Evolutionary conservation across 2,329 filamentous ascomycete genomes (phyloP), one percentile per base, ranked within the genome.

Genomic region (Xylaria sp.): DNA sequence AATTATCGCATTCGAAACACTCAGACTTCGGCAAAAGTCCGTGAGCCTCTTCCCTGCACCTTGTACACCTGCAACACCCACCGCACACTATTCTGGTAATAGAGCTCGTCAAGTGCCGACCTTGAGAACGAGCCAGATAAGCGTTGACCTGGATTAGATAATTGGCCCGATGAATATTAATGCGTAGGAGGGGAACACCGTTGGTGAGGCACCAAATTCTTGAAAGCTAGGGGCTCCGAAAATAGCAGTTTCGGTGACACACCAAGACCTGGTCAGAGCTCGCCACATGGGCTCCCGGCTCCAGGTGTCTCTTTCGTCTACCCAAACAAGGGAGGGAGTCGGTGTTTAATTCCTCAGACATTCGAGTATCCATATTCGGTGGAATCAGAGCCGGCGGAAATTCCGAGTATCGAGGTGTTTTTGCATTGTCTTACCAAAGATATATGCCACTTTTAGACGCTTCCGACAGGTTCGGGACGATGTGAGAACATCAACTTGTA

Each of bases 401-500:
- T 28, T 6, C 41, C 39, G 23, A 44, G 34, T 8, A 18, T 51
- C 48, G 52, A 20, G n/a, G 10, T 39, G 44, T 46, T 23, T 25
- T 12, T 41, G 13, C 54, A 23, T 41, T 39, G 12, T 18, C 18
- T 46, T 55, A 37, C 54, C 20, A 13, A 25, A 37, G 55, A 25
- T n/a, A 10, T 20, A 31, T 41, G 39, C n/a, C 44, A 13, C 37
- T 66, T 67, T 79, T 74, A 78, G 54, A 69, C 79, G 55, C 83
- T 84, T 41, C 90, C 89, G 64, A 97, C 92, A 55, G 95, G 95
- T 81, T 98, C 95, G 5, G 95, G 95, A 56, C 95, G 86, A 69
- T 87, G 88, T 20, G 91, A 91, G 81, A 98, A 98, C 55, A 97
- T 82, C 73, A 98, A 83, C 84, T 97, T 98, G 78, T 91, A 92